These are phyloP conservation scores for Boletellus sp. DNA, from an alignment of 768 basidiomycete genomes.

Conservation along the genomic window DNA sequence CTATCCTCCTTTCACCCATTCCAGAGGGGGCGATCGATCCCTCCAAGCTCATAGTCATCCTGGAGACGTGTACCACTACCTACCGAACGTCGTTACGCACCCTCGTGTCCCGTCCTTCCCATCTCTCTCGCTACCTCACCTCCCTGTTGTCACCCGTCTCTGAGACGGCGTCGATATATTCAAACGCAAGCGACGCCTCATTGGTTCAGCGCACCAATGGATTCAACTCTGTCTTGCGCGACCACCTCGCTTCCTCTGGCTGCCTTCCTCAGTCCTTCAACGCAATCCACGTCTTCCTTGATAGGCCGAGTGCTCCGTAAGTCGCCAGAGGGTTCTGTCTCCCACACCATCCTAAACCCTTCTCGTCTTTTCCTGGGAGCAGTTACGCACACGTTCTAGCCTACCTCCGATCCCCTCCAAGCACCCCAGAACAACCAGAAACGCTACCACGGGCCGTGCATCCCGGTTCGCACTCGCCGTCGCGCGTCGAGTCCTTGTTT, in stretches of 20 bases:
- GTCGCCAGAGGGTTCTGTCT: conserved; percentile 27
- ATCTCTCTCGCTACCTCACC: conserved; percentile 55
- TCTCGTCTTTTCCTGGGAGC: background rate
- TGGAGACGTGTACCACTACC: conserved; percentile 70
- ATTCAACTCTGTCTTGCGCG: conserved; percentile 52
- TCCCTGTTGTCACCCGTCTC: conserved; percentile 43
- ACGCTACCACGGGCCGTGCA: conserved; percentile 59
- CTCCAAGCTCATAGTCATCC: conserved; percentile 59
- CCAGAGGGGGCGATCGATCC: conserved; percentile 50
- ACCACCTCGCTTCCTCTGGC: conserved; percentile 62
- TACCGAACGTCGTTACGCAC: conserved; percentile 66
- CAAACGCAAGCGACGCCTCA: conserved; percentile 42
- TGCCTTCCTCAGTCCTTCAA: conserved; percentile 43
- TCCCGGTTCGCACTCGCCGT: conserved; percentile 39
- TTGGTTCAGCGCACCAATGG: conserved; percentile 20
- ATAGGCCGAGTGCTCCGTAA: conserved; percentile 76
- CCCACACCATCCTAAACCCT: background rate
- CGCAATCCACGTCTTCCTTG: conserved; percentile 70
- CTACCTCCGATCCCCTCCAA: conserved; percentile 61
- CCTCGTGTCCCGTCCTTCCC: conserved; percentile 63
- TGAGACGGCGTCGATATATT: conserved; percentile 53
- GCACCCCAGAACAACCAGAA: conserved; percentile 44
- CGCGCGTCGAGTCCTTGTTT: conserved; percentile 61
- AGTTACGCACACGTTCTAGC: conserved; percentile 71
- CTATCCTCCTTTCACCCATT: conserved; percentile 60